Base-by-base conservation (phyloP, 768 basidiomycete species). In the Chlorophyllum brunneum region DNA sequence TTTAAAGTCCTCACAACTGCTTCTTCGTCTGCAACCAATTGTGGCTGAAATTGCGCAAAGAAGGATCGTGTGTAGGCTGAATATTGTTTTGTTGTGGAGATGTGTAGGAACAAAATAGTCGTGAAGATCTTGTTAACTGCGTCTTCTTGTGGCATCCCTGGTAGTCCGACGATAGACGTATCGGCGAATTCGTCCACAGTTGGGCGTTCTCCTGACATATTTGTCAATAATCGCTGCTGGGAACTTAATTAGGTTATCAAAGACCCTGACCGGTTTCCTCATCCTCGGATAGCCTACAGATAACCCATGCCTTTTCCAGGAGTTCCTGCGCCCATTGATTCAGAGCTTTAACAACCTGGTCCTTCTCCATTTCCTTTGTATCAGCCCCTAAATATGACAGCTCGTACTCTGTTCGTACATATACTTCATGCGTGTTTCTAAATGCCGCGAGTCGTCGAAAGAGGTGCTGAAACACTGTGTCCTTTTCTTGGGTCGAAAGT, bases 31-130 rank as follows among this genome's bases (percentile, higher is more conserved):
- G 77, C 26, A 16, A 38, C 27, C 48, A 51, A 20, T 10, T n/a
- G 20, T 11, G 64, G 41, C 2, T 65, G 73, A 36, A 79, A 63
- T 4, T 60, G 58, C 18, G 63, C 62, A 3, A 82, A 61, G 59
- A 81, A 80, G 2, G 73, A 57, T 31, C 80, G 70, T 13, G 78
- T 79, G 16, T 71, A 70, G 0, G 79, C 74, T 3, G 79, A 80
- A 56, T 80, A 82, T 43, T 67, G 63, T 51, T 77, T 77, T 1
- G 72, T 62, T 23, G 68, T 60, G 9, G 78, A 75, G 56, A 82
- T 67, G 48, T 81, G 67, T 37, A 79, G 62, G 63, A 82, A 72
- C 33, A 84, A 67, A 34, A 80, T 70, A 26, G 76, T 69, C 60
- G 78, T 77, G 48, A 81, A 58, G 58, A 82, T 63, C 59, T 74